Conservation (phyloP, 2,329 filamentous ascomycete genomes). For the Penicillium brasilianum region DNA sequence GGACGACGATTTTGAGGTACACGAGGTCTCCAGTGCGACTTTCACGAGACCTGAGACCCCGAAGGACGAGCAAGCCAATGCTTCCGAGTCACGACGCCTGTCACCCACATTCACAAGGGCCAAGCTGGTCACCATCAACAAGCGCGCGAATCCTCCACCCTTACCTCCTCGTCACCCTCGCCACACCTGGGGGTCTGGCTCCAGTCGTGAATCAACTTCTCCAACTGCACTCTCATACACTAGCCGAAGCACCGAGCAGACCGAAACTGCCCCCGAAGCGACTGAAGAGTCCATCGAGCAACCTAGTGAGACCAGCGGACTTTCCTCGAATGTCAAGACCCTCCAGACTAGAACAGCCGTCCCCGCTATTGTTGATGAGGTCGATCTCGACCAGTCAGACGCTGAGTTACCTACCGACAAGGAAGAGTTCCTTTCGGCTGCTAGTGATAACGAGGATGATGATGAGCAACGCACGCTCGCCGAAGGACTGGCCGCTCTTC, state of each 20-base stretch:
- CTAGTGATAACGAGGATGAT: slow-evolving; percentile 31
- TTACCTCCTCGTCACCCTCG: slow-evolving; percentile 75
- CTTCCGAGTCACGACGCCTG: slow-evolving; percentile 57
- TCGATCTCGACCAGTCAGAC: slow-evolving; percentile 28
- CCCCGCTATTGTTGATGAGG: slow-evolving; percentile 32
- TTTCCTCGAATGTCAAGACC: slow-evolving; percentile 20
- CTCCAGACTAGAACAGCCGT: slow-evolving; percentile 26
- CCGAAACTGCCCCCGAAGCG: slow-evolving; percentile 23
- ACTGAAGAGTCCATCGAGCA: slow-evolving; percentile 26
- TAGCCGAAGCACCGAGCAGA: slow-evolving; percentile 32
- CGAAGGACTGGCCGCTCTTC: neutral
- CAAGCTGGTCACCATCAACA: slow-evolving; percentile 82
- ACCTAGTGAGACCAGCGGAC: slow-evolving; percentile 15
- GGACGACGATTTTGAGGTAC: slow-evolving; percentile 42
- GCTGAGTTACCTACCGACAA: slow-evolving; percentile 31
- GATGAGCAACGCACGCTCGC: neutral
- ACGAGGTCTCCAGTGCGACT: slow-evolving; percentile 60
- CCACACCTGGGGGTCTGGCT: slow-evolving; percentile 33
- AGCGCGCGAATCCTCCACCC: slow-evolving; percentile 72
- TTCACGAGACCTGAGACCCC: slow-evolving; percentile 53
- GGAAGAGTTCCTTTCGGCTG: slow-evolving; percentile 51
- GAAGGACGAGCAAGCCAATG: slow-evolving; percentile 49
- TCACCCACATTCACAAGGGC: slow-evolving; percentile 75
- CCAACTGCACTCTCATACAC: slow-evolving; percentile 32
- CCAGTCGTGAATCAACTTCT: slow-evolving; percentile 32